phyloP scores from a whole-genome alignment of 1,284 basidiomycete genomes.

The Somion occarium region DNA sequence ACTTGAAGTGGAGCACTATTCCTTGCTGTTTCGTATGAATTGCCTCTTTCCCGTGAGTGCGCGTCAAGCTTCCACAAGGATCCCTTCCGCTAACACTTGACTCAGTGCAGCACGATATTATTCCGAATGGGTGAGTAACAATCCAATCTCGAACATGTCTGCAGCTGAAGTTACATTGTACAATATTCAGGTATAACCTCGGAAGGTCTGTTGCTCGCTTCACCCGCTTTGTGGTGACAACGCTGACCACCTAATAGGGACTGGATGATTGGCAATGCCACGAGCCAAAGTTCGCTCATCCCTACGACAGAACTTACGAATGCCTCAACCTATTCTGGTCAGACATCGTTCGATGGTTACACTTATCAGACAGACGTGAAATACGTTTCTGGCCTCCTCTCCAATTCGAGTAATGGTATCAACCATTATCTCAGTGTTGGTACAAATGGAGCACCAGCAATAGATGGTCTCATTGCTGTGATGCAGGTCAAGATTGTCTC shows the following conservation, averaged over 20 bases:
- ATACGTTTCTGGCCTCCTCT: conserved; percentile 66
- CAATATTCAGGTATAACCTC: conserved; percentile 43
- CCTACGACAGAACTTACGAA: conserved; percentile 56
- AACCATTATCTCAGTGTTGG: conserved; percentile 74
- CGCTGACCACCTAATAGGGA: conserved; percentile 43
- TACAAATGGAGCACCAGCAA: conserved; percentile 53
- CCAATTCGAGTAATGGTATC: conserved; percentile 67
- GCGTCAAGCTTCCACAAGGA: no score
- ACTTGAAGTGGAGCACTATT: conserved; percentile 77
- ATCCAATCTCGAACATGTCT: neutral
- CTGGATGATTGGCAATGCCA: conserved; percentile 79
- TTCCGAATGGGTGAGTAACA: conserved; percentile 45
- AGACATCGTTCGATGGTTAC: conserved; percentile 53
- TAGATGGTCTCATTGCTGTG: conserved; percentile 85
- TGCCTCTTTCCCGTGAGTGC: conserved; percentile 51
- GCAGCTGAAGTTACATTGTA: neutral
- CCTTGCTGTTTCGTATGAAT: conserved; percentile 76
- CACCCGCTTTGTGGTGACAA: conserved; percentile 15
- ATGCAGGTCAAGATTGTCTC: conserved; percentile 67
- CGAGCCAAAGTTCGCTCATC: conserved; percentile 45
- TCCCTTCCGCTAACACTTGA: neutral
- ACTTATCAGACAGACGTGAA: conserved; percentile 66
- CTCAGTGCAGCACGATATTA: conserved; percentile 47
- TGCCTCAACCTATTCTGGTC: conserved; percentile 49
- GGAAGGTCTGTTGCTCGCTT: conserved; percentile 36